Evolutionary conservation across 2,329 filamentous ascomycete genomes (phyloP), one percentile per base, ranked within the genome.

Genomic region (Tolypocladium inflatum): DNA sequence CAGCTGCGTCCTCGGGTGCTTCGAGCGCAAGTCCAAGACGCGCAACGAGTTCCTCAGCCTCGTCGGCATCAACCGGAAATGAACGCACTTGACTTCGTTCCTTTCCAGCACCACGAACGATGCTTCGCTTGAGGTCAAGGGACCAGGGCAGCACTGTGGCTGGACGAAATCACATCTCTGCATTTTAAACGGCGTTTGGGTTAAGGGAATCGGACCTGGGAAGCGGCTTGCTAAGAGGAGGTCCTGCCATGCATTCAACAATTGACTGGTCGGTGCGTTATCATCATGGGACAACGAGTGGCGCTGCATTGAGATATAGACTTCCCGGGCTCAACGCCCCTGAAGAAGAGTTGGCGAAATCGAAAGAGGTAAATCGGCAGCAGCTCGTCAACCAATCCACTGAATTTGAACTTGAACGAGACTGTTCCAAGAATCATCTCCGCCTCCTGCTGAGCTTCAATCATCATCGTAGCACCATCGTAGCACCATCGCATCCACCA

Each of bases 1-100:
- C 21, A 97, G 91, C 77, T 97, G 93, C 71, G 95, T 99, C 75
- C 83, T 97, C n/a, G 94, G 94, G 43, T 92, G 91, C 67, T 96
- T 99, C 80, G 87, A 96, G 69, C 87, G 87, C 60, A 91, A 90
- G 66, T 90, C 91, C 61, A 97, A 96, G 80, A 97, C 93, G 13
- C 81, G 94, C 66, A 95, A 96, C 71, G 94, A 99, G 74, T 99
- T 99, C 69, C 76, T 99, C 69, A 96, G 87, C 66, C 80, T 99
- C 41, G 78, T 87, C 39, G 82, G 82, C 43, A 73, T 91, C 58
- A 85, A 90, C 30, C 58, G 54, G 8, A 56, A 50, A 23, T 60
- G 30, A 30, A 48, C 9, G 5, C 21, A 45, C n/a, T 15, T 4
- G 4, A 8, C 10, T 23, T 35, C 33, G 13, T 55, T 21, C 35